These are phyloP conservation scores for Pseudozyma sp. DNA, from an alignment of 1,284 basidiomycete genomes.

Conservation along the genomic window DNA sequence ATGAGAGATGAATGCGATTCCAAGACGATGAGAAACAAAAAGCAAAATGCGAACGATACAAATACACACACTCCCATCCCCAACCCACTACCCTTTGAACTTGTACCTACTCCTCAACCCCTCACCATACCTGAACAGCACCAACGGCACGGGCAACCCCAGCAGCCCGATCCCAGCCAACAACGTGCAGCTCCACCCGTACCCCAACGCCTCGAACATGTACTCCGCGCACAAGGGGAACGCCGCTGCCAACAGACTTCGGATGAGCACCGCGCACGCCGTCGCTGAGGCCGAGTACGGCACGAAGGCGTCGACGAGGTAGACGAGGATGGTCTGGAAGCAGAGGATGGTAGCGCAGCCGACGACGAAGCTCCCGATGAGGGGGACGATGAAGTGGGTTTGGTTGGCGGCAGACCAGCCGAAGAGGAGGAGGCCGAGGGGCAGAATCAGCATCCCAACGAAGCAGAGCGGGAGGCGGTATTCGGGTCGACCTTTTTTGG, in stretches of 20 bases:
- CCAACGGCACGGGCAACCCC: constrained; percentile 70
- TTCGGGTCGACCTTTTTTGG: constrained; percentile 55
- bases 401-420: constrained; percentile 52
- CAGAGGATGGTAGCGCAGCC: constrained; percentile 68
- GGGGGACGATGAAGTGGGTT: constrained; percentile 53
- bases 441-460: constrained; percentile 71
- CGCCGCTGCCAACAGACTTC: constrained; percentile 69
- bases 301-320: constrained; percentile 71
- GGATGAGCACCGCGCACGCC: constrained; percentile 67
- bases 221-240: constrained; percentile 70
- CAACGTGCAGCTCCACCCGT: constrained; percentile 69
- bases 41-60: constrained; percentile 4
- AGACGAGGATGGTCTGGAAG: constrained; percentile 70
- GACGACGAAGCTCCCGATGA: constrained; percentile 56
- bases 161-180: constrained; percentile 69
- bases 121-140: constrained; percentile 70
- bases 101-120: constrained; percentile 58
- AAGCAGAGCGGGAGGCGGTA: constrained; percentile 69
- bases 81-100: constrained; percentile 36
- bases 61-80: constrained; percentile 6
- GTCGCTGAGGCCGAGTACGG: constrained; percentile 71
- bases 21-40: too few species aligned
- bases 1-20: neutral
- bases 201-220: constrained; percentile 70
- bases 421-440: constrained; percentile 70